Conservation (phyloP, 2,329 filamentous ascomycete genomes). For the Scedosporium aurantiacum region DNA sequence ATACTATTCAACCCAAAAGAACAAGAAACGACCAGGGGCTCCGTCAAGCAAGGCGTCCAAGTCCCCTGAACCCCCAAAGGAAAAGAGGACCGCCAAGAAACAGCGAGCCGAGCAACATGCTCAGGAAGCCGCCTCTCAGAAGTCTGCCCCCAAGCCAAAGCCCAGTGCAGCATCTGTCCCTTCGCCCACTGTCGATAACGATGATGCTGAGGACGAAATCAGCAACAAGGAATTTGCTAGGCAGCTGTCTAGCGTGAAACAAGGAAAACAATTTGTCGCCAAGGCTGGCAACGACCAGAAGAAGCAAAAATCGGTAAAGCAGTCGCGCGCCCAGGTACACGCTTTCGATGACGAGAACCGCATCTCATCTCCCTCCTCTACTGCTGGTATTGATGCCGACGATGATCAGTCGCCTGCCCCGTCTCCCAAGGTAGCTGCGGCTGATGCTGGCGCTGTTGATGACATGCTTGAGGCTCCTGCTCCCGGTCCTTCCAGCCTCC, state of each 20-base stretch:
- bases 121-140: slow-evolving; percentile 3
- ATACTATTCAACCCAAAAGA: slow-evolving; percentile 21
- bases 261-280: slow-evolving; percentile 50
- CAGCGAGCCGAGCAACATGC: slow-evolving; percentile 26
- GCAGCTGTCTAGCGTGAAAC: slow-evolving; percentile 59
- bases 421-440: slow-evolving; percentile 51
- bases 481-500: slow-evolving; percentile 62
- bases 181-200: slow-evolving; percentile 14
- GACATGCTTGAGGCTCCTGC: slow-evolving; percentile 80
- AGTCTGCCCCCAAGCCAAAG: slow-evolving; percentile 1
- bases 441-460: slow-evolving; percentile 58
- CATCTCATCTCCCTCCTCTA: slow-evolving; percentile 55
- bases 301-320: slow-evolving; percentile 59
- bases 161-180: neutral
- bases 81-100: slow-evolving; percentile 31
- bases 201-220: slow-evolving; percentile 33
- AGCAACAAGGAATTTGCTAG: slow-evolving; percentile 68
- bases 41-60: slow-evolving; percentile 19
- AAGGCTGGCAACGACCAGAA: slow-evolving; percentile 49
- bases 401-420: slow-evolving; percentile 64
- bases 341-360: slow-evolving; percentile 31
- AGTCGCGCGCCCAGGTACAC: slow-evolving; percentile 45
- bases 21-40: slow-evolving; percentile 19
- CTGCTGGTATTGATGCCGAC: slow-evolving; percentile 64
- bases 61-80: slow-evolving; percentile 24